Percentiles rank a stretch among this genome's conserved stretches.
These are phyloP conservation scores for Camellia japonica DNA, from an alignment of 148 eudicot species.

Conservation along the genomic window DNA sequence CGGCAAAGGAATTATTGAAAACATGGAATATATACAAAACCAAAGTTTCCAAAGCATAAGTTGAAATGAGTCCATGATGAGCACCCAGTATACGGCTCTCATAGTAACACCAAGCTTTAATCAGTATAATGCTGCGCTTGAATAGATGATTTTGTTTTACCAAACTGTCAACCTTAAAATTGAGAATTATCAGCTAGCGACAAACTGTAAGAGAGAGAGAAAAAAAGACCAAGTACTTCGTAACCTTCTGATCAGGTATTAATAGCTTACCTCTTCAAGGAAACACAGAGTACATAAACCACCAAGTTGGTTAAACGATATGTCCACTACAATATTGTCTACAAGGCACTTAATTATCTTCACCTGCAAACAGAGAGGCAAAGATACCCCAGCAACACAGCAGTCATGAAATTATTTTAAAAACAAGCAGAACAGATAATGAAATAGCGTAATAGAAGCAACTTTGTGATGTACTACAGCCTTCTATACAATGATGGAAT, in stretches of 20 bases:
- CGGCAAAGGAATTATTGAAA: slow-evolving; percentile 78
- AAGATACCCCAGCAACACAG: background rate
- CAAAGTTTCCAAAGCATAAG: slow-evolving; percentile 92
- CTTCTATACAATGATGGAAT: background rate
- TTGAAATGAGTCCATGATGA: slow-evolving; percentile 95
- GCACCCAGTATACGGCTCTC: slow-evolving; percentile 98
- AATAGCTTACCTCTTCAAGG: slow-evolving; percentile 62
- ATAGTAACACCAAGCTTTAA: slow-evolving; percentile 97
- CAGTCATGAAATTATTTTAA: slow-evolving; percentile 6
- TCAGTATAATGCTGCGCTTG: slow-evolving; percentile 91
- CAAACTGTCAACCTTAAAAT: slow-evolving; percentile 65
- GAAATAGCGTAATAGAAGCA: background rate
- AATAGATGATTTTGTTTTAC: slow-evolving; percentile 81
- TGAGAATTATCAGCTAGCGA: slow-evolving; percentile 2
- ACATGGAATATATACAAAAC: slow-evolving; percentile 96
- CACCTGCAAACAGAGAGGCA: slow-evolving; percentile 58
- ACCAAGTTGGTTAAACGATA: slow-evolving; percentile 80
- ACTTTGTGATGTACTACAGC: background rate
- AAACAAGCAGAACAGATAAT: background rate
- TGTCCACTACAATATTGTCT: slow-evolving; percentile 73
- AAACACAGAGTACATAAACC: slow-evolving; percentile 84
- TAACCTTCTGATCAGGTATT: background rate
- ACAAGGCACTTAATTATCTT: slow-evolving; percentile 77
- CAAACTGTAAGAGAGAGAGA: background rate
- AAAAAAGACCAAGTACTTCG: background rate